phyloP scores from a whole-genome alignment of 2,329 filamentous ascomycete genomes.

The Dryadomyces quercus-mongolicae region DNA sequence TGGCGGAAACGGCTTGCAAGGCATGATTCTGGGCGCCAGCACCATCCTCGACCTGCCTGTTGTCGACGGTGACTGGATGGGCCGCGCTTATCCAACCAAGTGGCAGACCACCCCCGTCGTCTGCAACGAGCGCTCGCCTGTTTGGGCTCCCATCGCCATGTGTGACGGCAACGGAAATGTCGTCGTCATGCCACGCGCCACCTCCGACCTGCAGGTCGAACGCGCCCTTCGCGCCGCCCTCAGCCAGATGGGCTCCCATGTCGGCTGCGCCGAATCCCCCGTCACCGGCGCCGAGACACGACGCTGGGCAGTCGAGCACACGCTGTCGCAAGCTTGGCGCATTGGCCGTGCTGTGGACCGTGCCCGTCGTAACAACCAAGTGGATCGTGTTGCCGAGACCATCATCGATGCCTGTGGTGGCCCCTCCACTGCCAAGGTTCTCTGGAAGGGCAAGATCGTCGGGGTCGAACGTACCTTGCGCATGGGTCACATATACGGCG shows the following conservation, averaged over 20 bases:
- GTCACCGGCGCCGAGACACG: constrained; percentile 18
- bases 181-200: constrained; percentile 29
- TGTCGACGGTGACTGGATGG: constrained; percentile 27
- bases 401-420: constrained; percentile 37
- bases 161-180: constrained; percentile 30
- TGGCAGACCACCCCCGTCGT: constrained; percentile 25
- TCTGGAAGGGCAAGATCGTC: constrained; percentile 40
- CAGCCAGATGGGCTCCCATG: constrained; percentile 27
- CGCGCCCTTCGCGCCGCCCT: constrained; percentile 26
- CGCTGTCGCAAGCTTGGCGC: constrained; percentile 25
- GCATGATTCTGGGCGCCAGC: constrained; percentile 23
- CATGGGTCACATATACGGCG: constrained; percentile 37
- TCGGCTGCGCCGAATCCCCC: constrained; percentile 24
- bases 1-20: constrained; percentile 36
- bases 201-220: constrained; percentile 33
- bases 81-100: constrained; percentile 16
- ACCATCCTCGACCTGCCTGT: constrained; percentile 21
- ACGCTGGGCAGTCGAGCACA: constrained; percentile 23
- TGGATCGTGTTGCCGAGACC: constrained; percentile 30
- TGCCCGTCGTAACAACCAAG: constrained; percentile 26
- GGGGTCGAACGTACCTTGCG: constrained; percentile 34
- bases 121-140: constrained; percentile 24
- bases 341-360: constrained; percentile 35
- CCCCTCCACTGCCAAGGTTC: constrained; percentile 27
- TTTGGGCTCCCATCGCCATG: constrained; percentile 31